Evolutionary conservation across 257 asterid species (phyloP).

Genomic region (Solanum megistacrolobum): DNA sequence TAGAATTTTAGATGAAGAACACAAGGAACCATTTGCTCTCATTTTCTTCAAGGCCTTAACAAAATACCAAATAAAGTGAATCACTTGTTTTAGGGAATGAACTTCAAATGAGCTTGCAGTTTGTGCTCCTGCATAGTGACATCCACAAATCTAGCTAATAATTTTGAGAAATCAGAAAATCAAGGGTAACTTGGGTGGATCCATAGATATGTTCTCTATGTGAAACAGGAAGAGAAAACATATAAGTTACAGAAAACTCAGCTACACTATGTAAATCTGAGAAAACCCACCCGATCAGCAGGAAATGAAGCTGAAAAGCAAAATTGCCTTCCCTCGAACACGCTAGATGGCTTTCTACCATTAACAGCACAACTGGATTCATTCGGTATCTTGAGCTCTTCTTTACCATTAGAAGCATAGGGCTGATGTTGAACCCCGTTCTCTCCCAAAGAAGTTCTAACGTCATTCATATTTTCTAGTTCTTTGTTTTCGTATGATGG

Average conservation of each 20-base stretch:
- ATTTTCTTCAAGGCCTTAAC: neutral
- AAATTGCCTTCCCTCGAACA: conserved; percentile 62
- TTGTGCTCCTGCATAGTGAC: neutral
- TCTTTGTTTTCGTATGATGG: conserved; percentile 27
- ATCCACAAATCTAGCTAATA: neutral
- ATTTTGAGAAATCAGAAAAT: neutral
- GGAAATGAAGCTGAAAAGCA: conserved; percentile 76
- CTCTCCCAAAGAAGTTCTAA: conserved; percentile 4
- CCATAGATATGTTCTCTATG: neutral
- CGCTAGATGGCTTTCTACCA: conserved; percentile 29
- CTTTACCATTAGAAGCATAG: conserved; percentile 31
- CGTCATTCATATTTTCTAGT: conserved; percentile 7
- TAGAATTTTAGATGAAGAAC: neutral
- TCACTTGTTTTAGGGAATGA: neutral
- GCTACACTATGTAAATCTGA: neutral
- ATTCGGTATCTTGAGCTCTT: conserved; percentile 25
- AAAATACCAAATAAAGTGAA: neutral
- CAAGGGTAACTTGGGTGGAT: neutral
- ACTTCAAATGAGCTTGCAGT: neutral
- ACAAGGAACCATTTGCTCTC: neutral
- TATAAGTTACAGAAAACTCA: neutral
- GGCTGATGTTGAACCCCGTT: conserved; percentile 13
- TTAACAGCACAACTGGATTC: conserved; percentile 27
- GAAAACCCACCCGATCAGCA: conserved; percentile 55
- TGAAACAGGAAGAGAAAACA: neutral